phyloP scores from a whole-genome alignment of 768 basidiomycete species.

The Trametes villosa region DNA sequence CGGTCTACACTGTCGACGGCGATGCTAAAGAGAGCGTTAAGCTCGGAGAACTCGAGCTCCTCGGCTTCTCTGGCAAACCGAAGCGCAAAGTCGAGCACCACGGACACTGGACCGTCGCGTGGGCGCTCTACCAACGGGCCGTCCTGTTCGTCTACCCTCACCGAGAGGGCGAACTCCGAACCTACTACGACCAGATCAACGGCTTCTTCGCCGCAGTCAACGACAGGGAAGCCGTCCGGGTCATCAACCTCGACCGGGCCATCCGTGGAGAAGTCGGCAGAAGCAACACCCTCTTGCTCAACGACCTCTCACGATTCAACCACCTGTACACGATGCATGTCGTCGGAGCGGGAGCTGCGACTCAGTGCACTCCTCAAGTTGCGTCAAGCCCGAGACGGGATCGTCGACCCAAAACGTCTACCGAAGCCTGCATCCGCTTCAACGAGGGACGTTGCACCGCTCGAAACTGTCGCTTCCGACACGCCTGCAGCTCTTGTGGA shows the following conservation, averaged over 20 bases:
- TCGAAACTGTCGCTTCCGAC: too few relatives aligned
- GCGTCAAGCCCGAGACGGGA: slow-evolving; percentile 2
- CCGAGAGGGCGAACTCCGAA: background rate
- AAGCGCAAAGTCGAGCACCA: slow-evolving; percentile 24
- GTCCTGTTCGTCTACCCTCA: too few relatives aligned
- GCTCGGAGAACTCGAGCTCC: slow-evolving; percentile 28
- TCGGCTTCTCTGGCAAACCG: slow-evolving; percentile 13
- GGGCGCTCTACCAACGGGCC: too few relatives aligned
- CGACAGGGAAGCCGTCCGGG: slow-evolving; percentile 1
- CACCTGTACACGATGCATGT: slow-evolving; percentile 10
- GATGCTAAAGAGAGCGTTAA: slow-evolving; percentile 18
- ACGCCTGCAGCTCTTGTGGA: too few relatives aligned
- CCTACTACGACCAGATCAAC: slow-evolving; percentile 33
- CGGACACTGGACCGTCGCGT: too few relatives aligned
- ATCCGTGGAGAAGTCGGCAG: slow-evolving; percentile 31
- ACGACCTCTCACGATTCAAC: slow-evolving; percentile 25
- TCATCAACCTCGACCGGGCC: slow-evolving; percentile 41
- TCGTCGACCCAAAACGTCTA: too few relatives aligned
- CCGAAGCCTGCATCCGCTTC: too few relatives aligned
- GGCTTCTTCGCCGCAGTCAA: slow-evolving; percentile 29
- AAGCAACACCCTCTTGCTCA: slow-evolving; percentile 24
- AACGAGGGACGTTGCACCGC: too few relatives aligned
- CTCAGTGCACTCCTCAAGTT: too few relatives aligned
- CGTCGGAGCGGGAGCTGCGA: too few relatives aligned
- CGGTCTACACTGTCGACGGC: slow-evolving; percentile 19